Conservation (phyloP, 352 stramenopile species). For the Elongisporangium anandrum region DNA sequence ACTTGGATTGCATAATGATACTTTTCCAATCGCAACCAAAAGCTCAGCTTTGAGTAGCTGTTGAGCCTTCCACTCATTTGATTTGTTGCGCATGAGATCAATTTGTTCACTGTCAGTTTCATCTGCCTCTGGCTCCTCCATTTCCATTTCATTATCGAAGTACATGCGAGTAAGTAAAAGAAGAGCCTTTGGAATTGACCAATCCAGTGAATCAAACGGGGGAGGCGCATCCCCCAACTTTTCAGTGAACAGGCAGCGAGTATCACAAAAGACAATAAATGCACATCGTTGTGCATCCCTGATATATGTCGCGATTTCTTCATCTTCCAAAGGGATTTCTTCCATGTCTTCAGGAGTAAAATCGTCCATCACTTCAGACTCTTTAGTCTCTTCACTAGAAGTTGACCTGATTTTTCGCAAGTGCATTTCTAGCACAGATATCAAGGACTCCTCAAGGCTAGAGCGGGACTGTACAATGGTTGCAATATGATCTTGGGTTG, state of each 20-base stretch:
- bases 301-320: constrained; percentile 44
- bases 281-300: constrained; percentile 56
- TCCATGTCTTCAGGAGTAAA: constrained; percentile 36
- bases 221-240: constrained; percentile 59
- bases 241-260: constrained; percentile 78
- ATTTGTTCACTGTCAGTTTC: constrained; percentile 14
- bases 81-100: constrained; percentile 5
- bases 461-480: constrained; percentile 15
- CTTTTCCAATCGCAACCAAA: constrained; percentile 59
- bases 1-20: constrained; percentile 76
- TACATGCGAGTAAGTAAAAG: constrained; percentile 75
- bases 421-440: constrained; percentile 75
- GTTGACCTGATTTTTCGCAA: constrained; percentile 31
- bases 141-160: constrained; percentile 75
- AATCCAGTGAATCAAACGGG: constrained; percentile 64
- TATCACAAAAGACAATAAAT: constrained; percentile 79
- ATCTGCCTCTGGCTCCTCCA: constrained; percentile 50
- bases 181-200: constrained; percentile 61
- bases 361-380: constrained; percentile 3
- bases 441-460: constrained; percentile 53
- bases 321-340: constrained; percentile 61
- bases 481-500: constrained; percentile 11
- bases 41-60: constrained; percentile 58
- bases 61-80: constrained; percentile 19
- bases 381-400: constrained; percentile 23